Base-by-base conservation (phyloP, 2,329 filamentous ascomycete genomes). In the Xylaria sp. region DNA sequence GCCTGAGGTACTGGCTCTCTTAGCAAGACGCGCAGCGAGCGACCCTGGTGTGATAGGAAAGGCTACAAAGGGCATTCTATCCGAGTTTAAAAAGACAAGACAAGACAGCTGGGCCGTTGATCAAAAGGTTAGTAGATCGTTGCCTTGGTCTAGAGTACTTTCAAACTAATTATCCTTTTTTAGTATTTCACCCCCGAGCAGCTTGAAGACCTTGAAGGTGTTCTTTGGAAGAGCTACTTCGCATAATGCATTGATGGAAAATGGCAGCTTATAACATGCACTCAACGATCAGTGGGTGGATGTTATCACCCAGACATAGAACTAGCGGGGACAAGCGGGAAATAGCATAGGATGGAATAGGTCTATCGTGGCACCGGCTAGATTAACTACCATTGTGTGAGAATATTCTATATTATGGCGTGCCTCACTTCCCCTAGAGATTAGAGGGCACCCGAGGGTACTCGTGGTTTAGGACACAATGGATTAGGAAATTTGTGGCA, bases 211-310 rank as follows among this genome's bases (percentile, higher is more conserved):
- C 81, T 99, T 68, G 94, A 98, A 76, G 96, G 96, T 61, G 97
- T 99, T 57, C 84, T 99, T 61, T 99, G 96, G 96, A 99, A 99
- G 90, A 98, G 95, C 81, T 99, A 99, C 79, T 99, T 99, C 84
- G 97, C 94, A 48, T 97, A 84, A 66, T 40, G 32, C 25, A 60
- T 16, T 48, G 12, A 51, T 25, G 3, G 23, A 54, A 60, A 27
- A 61, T n/a, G 3, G 35, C 29, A 47, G 23, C 42, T 8, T 32
- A 18, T 29, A 47, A 42, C 25, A 32, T 37, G 64, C 18, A 18
- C 44, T 51, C 27, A 63, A 27, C 10, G 23, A 58, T 10, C 18
- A 55, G 13, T 23, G 27, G 59, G 27, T 12, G 40, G 32, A 37
- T 44, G 16, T 37, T 16, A 44, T 23, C 23, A 32, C 35, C 40